Conservation (phyloP, 31 red algal species). For the Pterothamnion heteromorphum region DNA sequence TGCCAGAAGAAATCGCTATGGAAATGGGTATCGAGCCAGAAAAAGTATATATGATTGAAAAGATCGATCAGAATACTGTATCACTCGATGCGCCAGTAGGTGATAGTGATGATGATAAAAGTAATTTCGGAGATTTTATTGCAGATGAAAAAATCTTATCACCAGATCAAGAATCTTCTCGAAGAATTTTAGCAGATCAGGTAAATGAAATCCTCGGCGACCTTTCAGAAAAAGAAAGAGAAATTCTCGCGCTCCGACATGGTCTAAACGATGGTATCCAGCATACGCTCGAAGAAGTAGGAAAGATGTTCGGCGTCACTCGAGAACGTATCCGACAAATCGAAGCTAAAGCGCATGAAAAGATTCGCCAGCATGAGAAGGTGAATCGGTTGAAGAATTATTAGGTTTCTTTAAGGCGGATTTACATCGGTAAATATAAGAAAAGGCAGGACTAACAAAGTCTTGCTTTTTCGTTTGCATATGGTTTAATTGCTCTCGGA, state of each 20-base stretch:
- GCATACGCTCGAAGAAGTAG: constrained; percentile 74
- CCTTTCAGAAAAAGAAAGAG: constrained; percentile 62
- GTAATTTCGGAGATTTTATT: constrained; percentile 22
- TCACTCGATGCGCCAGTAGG: constrained; percentile 52
- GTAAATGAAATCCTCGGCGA: constrained; percentile 55
- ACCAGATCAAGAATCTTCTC: constrained; percentile 43
- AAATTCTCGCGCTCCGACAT: constrained; percentile 68
- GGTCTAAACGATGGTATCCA: constrained; percentile 61
- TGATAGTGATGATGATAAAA: background rate
- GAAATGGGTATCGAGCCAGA: constrained; percentile 49
- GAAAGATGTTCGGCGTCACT: constrained; percentile 60
- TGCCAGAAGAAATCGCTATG: constrained; percentile 43
- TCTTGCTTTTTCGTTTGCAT: no score
- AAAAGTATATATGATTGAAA: constrained; percentile 34
- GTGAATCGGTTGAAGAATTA: no score
- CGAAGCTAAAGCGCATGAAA: constrained; percentile 60
- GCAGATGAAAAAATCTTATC: constrained; percentile 13
- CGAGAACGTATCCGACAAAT: constrained; percentile 76
- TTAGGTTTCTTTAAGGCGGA: no score
- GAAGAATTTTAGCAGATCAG: constrained; percentile 51
- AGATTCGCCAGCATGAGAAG: constrained; percentile 51
- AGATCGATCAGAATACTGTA: constrained; percentile 42
- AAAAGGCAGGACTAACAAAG: no score
- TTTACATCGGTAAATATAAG: no score
- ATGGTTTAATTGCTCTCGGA: no score